Evolutionary conservation across 371 early-diverging fungal species (phyloP).

Genomic region (Coemansia sp.): DNA sequence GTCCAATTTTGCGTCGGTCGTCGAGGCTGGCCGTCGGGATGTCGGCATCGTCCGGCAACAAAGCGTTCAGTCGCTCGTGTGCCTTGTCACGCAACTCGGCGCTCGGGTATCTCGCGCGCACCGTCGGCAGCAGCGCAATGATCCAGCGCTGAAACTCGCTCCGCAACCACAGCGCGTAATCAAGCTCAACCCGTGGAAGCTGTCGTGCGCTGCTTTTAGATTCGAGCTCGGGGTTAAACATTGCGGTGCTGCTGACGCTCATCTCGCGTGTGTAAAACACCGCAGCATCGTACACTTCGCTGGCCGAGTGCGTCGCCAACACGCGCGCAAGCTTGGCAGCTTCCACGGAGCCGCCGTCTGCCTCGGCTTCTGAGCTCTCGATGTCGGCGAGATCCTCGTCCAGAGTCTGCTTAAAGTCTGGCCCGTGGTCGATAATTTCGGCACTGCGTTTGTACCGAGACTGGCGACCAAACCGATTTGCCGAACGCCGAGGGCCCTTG

Average conservation of each 20-base stretch:
- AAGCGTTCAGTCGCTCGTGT: neutral
- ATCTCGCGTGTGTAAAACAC: constrained; percentile 3
- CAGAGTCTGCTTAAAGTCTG: neutral
- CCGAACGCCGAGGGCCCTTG: neutral
- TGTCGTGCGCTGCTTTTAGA: too few species aligned
- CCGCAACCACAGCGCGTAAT: constrained; percentile 20
- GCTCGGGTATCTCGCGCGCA: constrained; percentile 7
- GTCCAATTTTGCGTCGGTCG: neutral
- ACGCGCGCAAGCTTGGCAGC: neutral
- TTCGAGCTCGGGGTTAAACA: too few species aligned
- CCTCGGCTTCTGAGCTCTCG: neutral
- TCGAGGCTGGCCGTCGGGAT: neutral
- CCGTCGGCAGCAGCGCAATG: neutral
- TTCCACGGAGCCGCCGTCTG: neutral
- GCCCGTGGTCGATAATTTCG: neutral
- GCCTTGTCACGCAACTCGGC: neutral
- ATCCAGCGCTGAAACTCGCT: constrained; percentile 32
- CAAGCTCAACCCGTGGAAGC: neutral
- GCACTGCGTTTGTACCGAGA: neutral
- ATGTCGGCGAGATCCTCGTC: neutral
- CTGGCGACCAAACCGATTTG: neutral
- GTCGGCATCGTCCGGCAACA: neutral
- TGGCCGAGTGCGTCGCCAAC: constrained; percentile 12
- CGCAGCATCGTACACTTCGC: constrained; percentile 31
- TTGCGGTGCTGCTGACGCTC: constrained; percentile 9